Evolutionary conservation across 495 filamentous ascomycete genomes (phyloP), one percentile per base, ranked within the genome.

Genomic region (Aspergillus saccharolyticus): DNA sequence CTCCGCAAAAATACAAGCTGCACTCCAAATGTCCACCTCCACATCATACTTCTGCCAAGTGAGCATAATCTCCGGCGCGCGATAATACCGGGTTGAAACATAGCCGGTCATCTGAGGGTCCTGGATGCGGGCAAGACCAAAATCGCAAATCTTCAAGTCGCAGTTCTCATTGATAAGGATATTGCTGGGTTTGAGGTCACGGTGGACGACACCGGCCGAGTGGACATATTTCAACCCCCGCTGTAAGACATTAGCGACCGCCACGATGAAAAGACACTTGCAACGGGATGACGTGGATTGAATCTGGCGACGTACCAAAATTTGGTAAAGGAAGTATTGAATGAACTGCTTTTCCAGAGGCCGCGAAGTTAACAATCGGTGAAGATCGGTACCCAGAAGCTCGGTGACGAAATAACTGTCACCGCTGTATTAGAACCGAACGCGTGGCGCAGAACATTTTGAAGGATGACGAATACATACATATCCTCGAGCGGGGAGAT

Each of bases 41-140:
- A 97, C 90, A 65, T 98, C 94, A 74, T 98, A 98, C 76, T 97
- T 98, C 73, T 98, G 94, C 94, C 94, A 98, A 45, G 94, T 98
- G 65, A 98, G 90, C 94, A 98, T 98, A 69, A 98, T 98, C 74
- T 98, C 94, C 16, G 94, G 94, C 4, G 94, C 94, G 50, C 94
- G 88, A 78, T 98, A 98, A 80, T 98, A 98, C 77, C 94, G 82
- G 52, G 94, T 98, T 49, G 94, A 98, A 44, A 98, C 94, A 68
- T 98, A 98, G 65, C 94, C 94, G 42, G 94, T 98, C 94, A 98
- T 98, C 74, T 98, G 94, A n/a, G 94, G 94, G 66, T 98, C 94
- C 73, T 98, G 94, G 66, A 98, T 96, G 66, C 94, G 89, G 43
- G 94, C 94, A 54, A 98, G 79, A 57, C 94, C 94, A 65, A 98